Evolutionary conservation across 176 grass and related monocot genomes (phyloP).

Genomic region (Oropetium thomaeum): DNA sequence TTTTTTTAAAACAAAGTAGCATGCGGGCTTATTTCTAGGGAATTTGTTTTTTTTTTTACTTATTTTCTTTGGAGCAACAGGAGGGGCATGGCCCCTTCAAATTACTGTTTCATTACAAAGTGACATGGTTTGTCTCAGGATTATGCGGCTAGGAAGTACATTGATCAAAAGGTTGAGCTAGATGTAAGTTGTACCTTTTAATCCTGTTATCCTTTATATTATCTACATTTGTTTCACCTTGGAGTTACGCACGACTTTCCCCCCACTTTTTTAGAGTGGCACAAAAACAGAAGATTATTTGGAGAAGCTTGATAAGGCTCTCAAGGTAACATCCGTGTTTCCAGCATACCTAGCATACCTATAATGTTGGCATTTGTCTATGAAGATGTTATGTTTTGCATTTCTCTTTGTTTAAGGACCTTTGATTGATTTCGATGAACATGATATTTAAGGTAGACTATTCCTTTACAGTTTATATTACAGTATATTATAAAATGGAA

Average conservation of each 20-base stretch:
- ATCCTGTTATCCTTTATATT: neutral
- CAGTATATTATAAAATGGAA: neutral
- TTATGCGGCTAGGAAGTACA: slow-evolving; percentile 46
- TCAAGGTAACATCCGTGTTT: slow-evolving; percentile 36
- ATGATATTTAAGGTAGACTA: neutral
- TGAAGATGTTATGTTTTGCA: neutral
- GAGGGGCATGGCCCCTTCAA: neutral
- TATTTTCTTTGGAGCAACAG: neutral
- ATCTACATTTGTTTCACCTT: neutral
- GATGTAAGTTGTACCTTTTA: slow-evolving; percentile 33
- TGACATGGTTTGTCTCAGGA: slow-evolving; percentile 45
- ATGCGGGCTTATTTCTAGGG: too few species aligned
- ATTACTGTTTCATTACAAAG: neutral
- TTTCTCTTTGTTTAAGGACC: neutral
- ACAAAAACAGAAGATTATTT: slow-evolving; percentile 65
- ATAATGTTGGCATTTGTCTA: neutral
- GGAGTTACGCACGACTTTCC: neutral
- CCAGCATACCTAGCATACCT: neutral
- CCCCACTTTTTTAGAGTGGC: slow-evolving; percentile 40
- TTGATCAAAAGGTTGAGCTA: slow-evolving; percentile 69
- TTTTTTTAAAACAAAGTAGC: too few species aligned
- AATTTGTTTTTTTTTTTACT: too few species aligned
- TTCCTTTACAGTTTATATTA: neutral
- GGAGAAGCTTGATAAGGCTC: slow-evolving; percentile 57
- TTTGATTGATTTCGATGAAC: neutral